Percentiles rank a stretch among this genome's conserved stretches.
Evolutionary conservation across 495 filamentous ascomycete genomes (phyloP).

Genomic region (Neurospora discreta): DNA sequence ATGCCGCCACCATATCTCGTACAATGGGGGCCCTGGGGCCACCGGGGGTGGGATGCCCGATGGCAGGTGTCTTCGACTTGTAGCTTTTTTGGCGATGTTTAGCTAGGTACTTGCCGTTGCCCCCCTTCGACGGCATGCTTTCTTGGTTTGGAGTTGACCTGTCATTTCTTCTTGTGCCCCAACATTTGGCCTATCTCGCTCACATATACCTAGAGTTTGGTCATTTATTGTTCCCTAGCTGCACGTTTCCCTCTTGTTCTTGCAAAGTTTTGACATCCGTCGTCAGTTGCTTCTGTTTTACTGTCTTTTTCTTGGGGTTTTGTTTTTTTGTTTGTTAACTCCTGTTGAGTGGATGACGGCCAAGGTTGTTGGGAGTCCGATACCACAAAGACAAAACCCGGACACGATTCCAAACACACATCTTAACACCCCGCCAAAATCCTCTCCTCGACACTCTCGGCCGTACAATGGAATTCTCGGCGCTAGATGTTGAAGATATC

Average conservation of each 20-base stretch:
- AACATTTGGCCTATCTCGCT: neutral
- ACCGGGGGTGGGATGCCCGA: neutral
- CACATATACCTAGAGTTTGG: neutral
- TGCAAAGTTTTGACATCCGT: neutral
- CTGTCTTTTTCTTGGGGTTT: neutral
- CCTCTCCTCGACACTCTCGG: neutral
- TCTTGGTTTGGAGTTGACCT: neutral
- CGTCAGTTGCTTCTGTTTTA: neutral
- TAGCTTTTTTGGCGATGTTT: neutral
- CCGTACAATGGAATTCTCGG: neutral
- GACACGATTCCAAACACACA: neutral
- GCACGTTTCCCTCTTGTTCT: neutral
- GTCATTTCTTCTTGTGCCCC: neutral
- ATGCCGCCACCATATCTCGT: neutral
- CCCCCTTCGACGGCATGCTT: neutral
- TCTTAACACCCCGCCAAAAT: neutral
- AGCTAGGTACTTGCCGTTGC: neutral
- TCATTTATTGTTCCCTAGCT: neutral
- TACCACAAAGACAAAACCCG: neutral
- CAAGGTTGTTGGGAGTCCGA: neutral
- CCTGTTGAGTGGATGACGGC: neutral
- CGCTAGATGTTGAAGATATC: neutral
- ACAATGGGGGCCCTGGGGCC: neutral
- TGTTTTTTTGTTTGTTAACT: neutral
- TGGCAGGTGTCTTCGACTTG: neutral